These are phyloP conservation scores for Solanum tarapatanum DNA, from an alignment of 257 asterid genomes.

Conservation along the genomic window DNA sequence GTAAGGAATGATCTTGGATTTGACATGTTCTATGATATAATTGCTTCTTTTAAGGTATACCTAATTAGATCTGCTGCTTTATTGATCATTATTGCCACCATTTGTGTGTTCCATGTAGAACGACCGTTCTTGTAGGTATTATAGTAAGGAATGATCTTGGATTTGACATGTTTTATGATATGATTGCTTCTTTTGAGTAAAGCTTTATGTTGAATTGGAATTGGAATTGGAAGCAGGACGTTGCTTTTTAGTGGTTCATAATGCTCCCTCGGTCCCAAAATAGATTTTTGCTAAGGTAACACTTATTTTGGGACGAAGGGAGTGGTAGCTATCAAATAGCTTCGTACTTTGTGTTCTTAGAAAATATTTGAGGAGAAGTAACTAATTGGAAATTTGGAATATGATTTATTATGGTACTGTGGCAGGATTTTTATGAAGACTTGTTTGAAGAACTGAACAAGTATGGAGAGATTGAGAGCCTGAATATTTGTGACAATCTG, in stretches of 20 bases:
- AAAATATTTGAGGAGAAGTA: not conserved
- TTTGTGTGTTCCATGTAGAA: not conserved
- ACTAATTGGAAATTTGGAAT: not conserved
- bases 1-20: not conserved
- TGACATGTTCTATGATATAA: not conserved
- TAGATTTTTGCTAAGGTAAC: not conserved
- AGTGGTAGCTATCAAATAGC: not conserved
- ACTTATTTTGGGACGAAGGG: not conserved
- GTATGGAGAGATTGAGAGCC: conserved; percentile 83
- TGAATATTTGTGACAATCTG: conserved; percentile 84
- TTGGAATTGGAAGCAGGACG: not conserved
- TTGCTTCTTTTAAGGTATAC: not conserved
- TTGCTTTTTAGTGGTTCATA: not conserved
- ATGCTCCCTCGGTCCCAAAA: not conserved
- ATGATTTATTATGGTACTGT: not conserved
- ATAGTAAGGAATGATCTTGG: not conserved
- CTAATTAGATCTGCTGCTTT: not conserved
- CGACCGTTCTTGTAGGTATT: not conserved
- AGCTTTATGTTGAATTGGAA: not conserved
- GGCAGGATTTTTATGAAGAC: conserved; percentile 89
- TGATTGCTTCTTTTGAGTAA: not conserved
- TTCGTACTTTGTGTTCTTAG: not conserved
- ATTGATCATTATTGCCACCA: not conserved
- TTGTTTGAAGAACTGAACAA: conserved; percentile 83
- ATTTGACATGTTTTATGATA: not conserved